Conservation (phyloP, 2,329 filamentous ascomycete genomes). For the Trematosphaeria pertusa region DNA sequence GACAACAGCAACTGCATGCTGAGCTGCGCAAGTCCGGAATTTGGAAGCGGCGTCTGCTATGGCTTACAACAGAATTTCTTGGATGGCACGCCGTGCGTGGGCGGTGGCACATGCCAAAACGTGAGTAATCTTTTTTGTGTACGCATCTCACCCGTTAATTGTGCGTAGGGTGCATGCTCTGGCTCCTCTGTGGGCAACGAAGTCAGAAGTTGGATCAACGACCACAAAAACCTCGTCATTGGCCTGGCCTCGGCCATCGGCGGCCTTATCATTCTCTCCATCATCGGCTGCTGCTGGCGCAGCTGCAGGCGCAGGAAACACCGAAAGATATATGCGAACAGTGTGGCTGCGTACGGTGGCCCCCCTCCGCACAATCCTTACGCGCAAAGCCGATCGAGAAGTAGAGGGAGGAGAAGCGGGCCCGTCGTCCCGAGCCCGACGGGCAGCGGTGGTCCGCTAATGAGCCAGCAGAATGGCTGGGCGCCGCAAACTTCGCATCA, state of each 20-base stretch:
- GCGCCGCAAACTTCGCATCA: slow-evolving; percentile 10
- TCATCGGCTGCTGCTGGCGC: slow-evolving; percentile 71
- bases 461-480: slow-evolving; percentile 10
- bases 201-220: slow-evolving; percentile 75
- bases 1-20: slow-evolving; percentile 75
- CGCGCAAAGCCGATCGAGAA: slow-evolving; percentile 1
- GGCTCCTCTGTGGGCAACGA: slow-evolving; percentile 74
- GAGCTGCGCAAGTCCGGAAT: slow-evolving; percentile 75
- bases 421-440: background rate
- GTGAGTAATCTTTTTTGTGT: slow-evolving; percentile 48
- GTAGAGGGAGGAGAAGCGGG: slow-evolving; percentile 3
- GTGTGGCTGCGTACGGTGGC: slow-evolving; percentile 20
- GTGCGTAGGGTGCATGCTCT: slow-evolving; percentile 69
- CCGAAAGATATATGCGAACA: slow-evolving; percentile 30
- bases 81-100: slow-evolving; percentile 85
- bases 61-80: slow-evolving; percentile 89
- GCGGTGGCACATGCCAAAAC: slow-evolving; percentile 79
- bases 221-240: slow-evolving; percentile 83
- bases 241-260: slow-evolving; percentile 77
- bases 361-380: slow-evolving; percentile 9
- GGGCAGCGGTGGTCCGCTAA: slow-evolving; percentile 1
- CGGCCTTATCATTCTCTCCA: slow-evolving; percentile 67
- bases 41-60: slow-evolving; percentile 71
- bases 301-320: slow-evolving; percentile 51
- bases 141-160: background rate